phyloP scores from a whole-genome alignment of 257 asterid species.

The Solanum virginianum region DNA sequence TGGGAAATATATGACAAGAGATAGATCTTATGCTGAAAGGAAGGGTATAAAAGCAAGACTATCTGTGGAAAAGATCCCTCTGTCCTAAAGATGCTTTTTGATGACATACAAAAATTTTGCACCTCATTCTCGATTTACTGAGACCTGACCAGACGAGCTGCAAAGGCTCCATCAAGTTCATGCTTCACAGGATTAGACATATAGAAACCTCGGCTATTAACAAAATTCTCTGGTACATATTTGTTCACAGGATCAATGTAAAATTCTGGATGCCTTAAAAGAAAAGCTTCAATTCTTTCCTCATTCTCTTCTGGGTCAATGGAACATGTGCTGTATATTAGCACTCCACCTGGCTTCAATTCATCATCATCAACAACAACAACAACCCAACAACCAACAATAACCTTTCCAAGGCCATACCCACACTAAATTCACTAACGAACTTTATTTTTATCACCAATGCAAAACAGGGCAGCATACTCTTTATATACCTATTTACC shows the following conservation, averaged over 20 bases:
- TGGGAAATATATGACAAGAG: neutral
- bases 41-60: neutral
- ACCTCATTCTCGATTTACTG: conserved; percentile 2
- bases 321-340: conserved; percentile 87
- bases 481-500: no score
- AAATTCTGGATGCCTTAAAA: conserved; percentile 64
- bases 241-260: conserved; percentile 41
- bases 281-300: conserved; percentile 81
- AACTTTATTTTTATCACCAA: no score
- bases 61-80: neutral
- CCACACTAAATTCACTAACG: no score
- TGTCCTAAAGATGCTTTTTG: neutral
- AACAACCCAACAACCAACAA: no score
- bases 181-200: conserved; percentile 67
- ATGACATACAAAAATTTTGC: neutral
- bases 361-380: no score
- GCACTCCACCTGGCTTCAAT: conserved; percentile 68
- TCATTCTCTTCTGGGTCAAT: conserved; percentile 82
- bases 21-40: neutral
- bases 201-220: conserved; percentile 47
- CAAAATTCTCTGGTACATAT: conserved; percentile 47
- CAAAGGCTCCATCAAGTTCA: conserved; percentile 89
- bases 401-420: no score
- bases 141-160: conserved; percentile 75
- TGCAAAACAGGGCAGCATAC: no score